These are phyloP conservation scores for Plasmodium chabaudi DNA, from an alignment of 169 alveolate genomes.

Conservation along the genomic window DNA sequence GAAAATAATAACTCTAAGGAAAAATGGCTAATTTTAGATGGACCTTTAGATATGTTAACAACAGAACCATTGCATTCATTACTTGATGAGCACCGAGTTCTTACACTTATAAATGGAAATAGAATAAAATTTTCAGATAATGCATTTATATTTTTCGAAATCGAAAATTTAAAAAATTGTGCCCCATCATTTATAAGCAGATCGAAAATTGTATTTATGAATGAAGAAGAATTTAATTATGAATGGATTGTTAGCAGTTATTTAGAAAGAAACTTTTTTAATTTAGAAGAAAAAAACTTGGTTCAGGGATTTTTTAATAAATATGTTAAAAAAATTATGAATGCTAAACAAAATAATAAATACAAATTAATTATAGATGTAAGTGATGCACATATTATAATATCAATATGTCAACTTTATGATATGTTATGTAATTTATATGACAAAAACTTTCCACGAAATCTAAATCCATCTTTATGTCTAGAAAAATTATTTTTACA, in stretches of 20 bases:
- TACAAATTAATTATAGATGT: conserved; percentile 65
- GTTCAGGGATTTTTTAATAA: conserved; percentile 74
- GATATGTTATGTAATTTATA: conserved; percentile 74
- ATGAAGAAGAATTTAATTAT: conserved; percentile 92
- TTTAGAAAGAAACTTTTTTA: conserved; percentile 29
- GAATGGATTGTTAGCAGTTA: conserved; percentile 75
- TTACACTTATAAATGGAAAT: conserved; percentile 97
- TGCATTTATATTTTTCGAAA: conserved; percentile 90
- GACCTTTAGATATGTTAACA: conserved; percentile 99
- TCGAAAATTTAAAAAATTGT: conserved; percentile 96
- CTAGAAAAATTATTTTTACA: conserved; percentile 75
- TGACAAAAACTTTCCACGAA: conserved; percentile 70
- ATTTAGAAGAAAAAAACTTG: conserved; percentile 58
- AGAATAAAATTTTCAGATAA: conserved; percentile 92
- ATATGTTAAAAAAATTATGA: conserved; percentile 73
- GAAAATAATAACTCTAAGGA: conserved; percentile 83
- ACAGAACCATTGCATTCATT: conserved; percentile 99
- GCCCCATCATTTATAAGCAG: conserved; percentile 98
- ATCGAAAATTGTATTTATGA: conserved; percentile 98
- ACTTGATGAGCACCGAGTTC: conserved; percentile 97
- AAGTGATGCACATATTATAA: conserved; percentile 70
- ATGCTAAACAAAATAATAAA: conserved; percentile 49
- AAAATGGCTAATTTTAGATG: conserved; percentile 99
- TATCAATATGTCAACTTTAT: conserved; percentile 71
- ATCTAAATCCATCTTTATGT: conserved; percentile 65